Percentiles rank a stretch among this genome's conserved stretches.
Evolutionary conservation across 2,329 filamentous ascomycete species (phyloP).

Genomic region (Nigrograna mackinnonii): DNA sequence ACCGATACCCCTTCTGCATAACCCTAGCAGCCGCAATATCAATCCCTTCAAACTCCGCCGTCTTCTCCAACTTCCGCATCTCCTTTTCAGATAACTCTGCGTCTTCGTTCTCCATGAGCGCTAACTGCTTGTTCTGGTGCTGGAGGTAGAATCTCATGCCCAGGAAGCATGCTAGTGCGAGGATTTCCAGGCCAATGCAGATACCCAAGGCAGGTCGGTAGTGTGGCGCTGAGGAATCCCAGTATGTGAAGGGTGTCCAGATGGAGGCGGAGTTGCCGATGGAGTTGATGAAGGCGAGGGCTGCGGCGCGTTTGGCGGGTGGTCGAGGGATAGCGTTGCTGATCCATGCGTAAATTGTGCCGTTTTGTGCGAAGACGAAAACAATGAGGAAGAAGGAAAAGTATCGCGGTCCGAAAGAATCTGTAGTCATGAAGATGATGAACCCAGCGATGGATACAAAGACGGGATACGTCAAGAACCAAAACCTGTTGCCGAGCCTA

Average conservation of each 20-base stretch:
- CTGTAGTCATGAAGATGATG: constrained; percentile 58
- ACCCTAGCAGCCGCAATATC: constrained; percentile 52
- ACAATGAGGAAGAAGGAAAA: constrained; percentile 60
- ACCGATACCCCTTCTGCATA: constrained; percentile 60
- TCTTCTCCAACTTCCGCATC: constrained; percentile 50
- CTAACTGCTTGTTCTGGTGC: constrained; percentile 55
- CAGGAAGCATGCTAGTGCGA: constrained; percentile 19
- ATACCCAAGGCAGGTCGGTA: constrained; percentile 24
- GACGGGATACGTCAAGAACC: constrained; percentile 47
- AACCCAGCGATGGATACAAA: constrained; percentile 55
- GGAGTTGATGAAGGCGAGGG: constrained; percentile 59
- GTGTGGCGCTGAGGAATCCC: constrained; percentile 16
- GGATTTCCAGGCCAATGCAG: constrained; percentile 20
- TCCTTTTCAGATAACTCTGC: constrained; percentile 51
- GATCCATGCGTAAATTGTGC: constrained; percentile 61
- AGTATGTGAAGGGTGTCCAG: constrained; percentile 48
- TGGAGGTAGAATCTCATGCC: constrained; percentile 22
- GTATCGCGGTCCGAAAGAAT: constrained; percentile 57
- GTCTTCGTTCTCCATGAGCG: constrained; percentile 54
- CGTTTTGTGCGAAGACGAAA: constrained; percentile 61
- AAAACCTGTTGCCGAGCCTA: constrained; percentile 47
- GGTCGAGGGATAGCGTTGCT: constrained; percentile 55
- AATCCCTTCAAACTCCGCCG: constrained; percentile 56
- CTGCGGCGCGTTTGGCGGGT: constrained; percentile 58
- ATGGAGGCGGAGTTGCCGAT: constrained; percentile 58